A percentile compares a stretch with the other conserved stretches of the same genome.
Evolutionary conservation across 768 basidiomycete genomes (phyloP).

Genomic region (Podaxis rugospora): DNA sequence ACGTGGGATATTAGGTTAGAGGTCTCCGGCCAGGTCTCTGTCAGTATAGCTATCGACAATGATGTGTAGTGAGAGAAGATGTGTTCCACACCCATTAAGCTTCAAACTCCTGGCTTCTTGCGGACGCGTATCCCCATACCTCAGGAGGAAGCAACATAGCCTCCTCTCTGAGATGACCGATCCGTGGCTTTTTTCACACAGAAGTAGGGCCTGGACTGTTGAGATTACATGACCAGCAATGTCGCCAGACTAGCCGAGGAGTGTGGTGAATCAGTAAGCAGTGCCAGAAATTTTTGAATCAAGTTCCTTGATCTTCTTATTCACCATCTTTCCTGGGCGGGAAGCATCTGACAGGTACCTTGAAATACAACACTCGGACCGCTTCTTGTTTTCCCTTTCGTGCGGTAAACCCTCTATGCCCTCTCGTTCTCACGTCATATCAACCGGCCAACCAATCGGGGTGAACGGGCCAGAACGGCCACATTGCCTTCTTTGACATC

Average conservation of each 20-base stretch:
- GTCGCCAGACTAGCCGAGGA: background rate
- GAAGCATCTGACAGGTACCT: background rate
- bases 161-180: background rate
- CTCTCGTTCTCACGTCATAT: slow-evolving; percentile 1
- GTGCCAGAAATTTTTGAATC: background rate
- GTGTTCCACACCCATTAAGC: too few species aligned
- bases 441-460: background rate
- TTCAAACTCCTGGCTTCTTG: too few species aligned
- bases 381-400: too few species aligned
- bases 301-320: background rate
- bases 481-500: background rate
- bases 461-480: background rate
- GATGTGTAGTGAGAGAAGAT: too few species aligned
- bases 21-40: too few species aligned
- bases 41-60: too few species aligned
- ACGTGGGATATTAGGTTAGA: too few species aligned
- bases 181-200: background rate
- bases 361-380: too few species aligned
- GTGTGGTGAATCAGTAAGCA: background rate
- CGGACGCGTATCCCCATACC: background rate
- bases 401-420: too few species aligned
- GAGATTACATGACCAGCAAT: background rate
- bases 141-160: background rate
- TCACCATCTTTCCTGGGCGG: background rate
- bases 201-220: background rate